phyloP scores from a whole-genome alignment of 768 basidiomycete genomes.

The Thelephora ganbajun region DNA sequence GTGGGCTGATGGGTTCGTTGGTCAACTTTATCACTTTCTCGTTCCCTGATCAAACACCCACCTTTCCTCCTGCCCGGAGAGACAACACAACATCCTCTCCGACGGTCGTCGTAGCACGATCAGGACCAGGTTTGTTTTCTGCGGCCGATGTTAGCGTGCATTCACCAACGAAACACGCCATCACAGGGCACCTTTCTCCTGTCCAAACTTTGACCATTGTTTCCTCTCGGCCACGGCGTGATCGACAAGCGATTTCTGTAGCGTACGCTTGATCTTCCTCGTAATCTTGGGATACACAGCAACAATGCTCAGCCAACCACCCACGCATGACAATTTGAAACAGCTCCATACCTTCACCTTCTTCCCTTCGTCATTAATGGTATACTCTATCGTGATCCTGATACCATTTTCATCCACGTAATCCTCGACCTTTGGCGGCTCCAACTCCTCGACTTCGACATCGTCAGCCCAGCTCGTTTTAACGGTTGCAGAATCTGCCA shows the following conservation, averaged over 20 bases:
- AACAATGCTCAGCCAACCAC: conserved; percentile 1
- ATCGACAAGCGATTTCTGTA: conserved; percentile 88
- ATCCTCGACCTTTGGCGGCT: conserved; percentile 47
- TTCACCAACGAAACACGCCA: neutral
- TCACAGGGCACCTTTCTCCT: conserved; percentile 41
- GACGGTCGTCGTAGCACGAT: conserved; percentile 87
- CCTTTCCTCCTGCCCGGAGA: conserved; percentile 42
- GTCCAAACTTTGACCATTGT: conserved; percentile 88
- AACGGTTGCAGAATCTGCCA: neutral
- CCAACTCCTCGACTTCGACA: conserved; percentile 20
- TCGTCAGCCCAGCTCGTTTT: conserved; percentile 28
- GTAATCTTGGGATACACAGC: conserved; percentile 45
- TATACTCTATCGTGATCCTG: conserved; percentile 71
- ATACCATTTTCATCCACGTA: conserved; percentile 79
- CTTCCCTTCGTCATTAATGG: conserved; percentile 83
- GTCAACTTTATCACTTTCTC: neutral
- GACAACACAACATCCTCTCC: conserved; percentile 60
- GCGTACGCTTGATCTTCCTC: conserved; percentile 68
- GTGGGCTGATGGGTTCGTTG: neutral
- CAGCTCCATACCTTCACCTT: conserved; percentile 68
- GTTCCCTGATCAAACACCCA: conserved; percentile 14
- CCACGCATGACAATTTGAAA: neutral
- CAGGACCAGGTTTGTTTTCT: conserved; percentile 72
- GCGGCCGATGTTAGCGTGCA: neutral
- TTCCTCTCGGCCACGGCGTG: conserved; percentile 89